A percentile compares a stretch with the other conserved stretches of the same genome.
phyloP scores from a whole-genome alignment of 129 eudicot genomes.

The Arctium lappa region DNA sequence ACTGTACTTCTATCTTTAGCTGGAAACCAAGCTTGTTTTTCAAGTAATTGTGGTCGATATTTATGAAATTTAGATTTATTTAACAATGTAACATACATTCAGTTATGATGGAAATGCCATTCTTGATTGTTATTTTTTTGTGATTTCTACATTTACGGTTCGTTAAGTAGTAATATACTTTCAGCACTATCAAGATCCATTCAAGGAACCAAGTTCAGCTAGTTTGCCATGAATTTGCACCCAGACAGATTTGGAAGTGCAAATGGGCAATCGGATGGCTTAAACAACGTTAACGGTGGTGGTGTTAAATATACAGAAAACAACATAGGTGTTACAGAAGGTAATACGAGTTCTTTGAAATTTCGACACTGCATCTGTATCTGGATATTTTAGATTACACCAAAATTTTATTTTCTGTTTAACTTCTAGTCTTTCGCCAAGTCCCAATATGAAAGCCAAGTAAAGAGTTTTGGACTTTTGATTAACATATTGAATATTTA shows the following conservation, averaged over 20 bases:
- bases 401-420: not conserved
- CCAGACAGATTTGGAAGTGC: slow-evolving; percentile 35
- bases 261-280: slow-evolving; percentile 39
- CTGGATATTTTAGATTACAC: not conserved
- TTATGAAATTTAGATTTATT: not conserved
- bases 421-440: not conserved
- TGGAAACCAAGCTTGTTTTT: slow-evolving; percentile 6
- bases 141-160: not conserved
- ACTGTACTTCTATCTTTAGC: slow-evolving; percentile 2
- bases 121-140: not conserved
- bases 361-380: not conserved
- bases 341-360: slow-evolving; percentile 13
- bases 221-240: slow-evolving; percentile 47
- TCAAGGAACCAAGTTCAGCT: slow-evolving; percentile 19
- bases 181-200: slow-evolving; percentile 6
- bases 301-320: slow-evolving; percentile 35
- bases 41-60: not conserved
- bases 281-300: slow-evolving; percentile 31
- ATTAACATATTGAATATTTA: not conserved
- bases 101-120: not conserved
- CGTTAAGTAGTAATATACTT: not conserved
- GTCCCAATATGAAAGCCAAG: not conserved
- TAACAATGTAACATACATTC: not conserved
- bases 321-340: slow-evolving; percentile 28
- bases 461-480: not conserved